These are phyloP conservation scores for Fusarium irregulare DNA, from an alignment of 2,329 filamentous ascomycete species.

Conservation along the genomic window DNA sequence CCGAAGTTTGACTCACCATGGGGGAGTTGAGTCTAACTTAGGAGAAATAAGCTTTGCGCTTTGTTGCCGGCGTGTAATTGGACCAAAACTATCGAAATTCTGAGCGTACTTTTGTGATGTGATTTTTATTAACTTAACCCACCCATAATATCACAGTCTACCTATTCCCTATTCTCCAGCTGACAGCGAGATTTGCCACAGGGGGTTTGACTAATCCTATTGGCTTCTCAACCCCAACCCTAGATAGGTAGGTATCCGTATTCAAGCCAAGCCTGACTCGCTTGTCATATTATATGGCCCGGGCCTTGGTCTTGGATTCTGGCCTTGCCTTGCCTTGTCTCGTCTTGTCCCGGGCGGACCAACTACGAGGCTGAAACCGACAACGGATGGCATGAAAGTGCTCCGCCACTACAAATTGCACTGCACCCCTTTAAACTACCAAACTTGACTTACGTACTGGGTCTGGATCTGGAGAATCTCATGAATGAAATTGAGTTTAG, in stretches of 20 bases:
- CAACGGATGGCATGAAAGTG: slow-evolving; percentile 34
- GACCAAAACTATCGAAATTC: not conserved
- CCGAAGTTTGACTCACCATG: not conserved
- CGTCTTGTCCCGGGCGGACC: slow-evolving; percentile 31
- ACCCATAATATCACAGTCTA: slow-evolving; percentile 14
- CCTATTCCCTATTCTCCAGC: slow-evolving; percentile 27
- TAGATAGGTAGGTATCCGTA: slow-evolving; percentile 19
- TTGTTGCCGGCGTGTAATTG: slow-evolving; percentile 1
- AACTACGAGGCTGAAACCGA: slow-evolving; percentile 38
- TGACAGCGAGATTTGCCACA: slow-evolving; percentile 35
- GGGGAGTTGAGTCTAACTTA: slow-evolving; percentile 1
- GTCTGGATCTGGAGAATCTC: not conserved
- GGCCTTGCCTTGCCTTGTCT: slow-evolving; percentile 6
- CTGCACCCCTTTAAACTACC: slow-evolving; percentile 3
- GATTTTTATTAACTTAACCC: slow-evolving; percentile 2
- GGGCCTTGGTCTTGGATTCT: slow-evolving; percentile 2
- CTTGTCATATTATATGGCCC: slow-evolving; percentile 34
- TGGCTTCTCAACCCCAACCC: slow-evolving; percentile 33
- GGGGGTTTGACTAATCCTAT: slow-evolving; percentile 28
- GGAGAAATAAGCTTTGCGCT: slow-evolving; percentile 12
- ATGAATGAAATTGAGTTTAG: slow-evolving; percentile 5
- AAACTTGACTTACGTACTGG: not conserved
- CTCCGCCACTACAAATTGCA: slow-evolving; percentile 23
- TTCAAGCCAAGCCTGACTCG: slow-evolving; percentile 30
- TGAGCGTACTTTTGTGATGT: slow-evolving; percentile 3